Conservation (phyloP, 805 yeast genomes). For the Nakazawaea ernobii region DNA sequence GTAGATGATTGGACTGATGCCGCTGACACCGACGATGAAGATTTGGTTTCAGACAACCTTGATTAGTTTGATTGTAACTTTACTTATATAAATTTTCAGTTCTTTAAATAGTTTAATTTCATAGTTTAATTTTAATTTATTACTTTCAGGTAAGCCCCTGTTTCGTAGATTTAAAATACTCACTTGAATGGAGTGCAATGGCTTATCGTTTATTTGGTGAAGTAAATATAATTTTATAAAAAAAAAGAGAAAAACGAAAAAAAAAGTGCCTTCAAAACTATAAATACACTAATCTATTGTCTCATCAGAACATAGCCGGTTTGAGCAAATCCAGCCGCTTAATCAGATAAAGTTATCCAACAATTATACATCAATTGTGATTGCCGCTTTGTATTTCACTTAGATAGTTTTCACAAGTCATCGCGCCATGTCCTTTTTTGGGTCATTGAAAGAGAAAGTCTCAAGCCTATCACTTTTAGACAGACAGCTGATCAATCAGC, state of each 20-base stretch:
- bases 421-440: slow-evolving; percentile 10
- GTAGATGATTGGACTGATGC: slow-evolving; percentile 60
- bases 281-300: too few species aligned
- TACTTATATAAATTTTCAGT: not conserved
- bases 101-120: not conserved
- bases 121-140: not conserved
- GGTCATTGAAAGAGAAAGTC: slow-evolving; percentile 26
- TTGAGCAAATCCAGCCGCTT: too few species aligned
- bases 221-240: not conserved
- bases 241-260: not conserved
- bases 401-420: not conserved
- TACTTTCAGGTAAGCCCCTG: too few species aligned
- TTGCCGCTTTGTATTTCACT: too few species aligned
- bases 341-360: too few species aligned
- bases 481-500: slow-evolving; percentile 24
- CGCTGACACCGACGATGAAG: slow-evolving; percentile 57
- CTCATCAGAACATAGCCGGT: too few species aligned
- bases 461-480: slow-evolving; percentile 41
- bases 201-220: too few species aligned
- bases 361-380: too few species aligned
- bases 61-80: not conserved
- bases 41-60: slow-evolving; percentile 10
- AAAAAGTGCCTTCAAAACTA: not conserved
- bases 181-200: not conserved
- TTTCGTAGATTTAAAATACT: not conserved